These are phyloP conservation scores for Phaeotremella skinneri DNA, from an alignment of 768 basidiomycete genomes.

Conservation along the genomic window DNA sequence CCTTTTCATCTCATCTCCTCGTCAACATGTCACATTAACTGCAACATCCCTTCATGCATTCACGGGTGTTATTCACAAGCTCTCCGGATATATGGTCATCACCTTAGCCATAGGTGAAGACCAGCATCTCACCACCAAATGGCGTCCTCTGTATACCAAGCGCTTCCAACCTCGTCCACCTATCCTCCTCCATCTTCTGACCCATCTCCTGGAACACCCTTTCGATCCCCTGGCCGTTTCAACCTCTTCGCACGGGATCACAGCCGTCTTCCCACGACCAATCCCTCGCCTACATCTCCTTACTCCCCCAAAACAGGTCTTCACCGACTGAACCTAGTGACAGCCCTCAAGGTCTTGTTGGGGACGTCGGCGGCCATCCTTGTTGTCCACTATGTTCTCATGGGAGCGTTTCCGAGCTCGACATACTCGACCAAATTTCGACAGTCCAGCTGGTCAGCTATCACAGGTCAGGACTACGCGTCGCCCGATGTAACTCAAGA, in stretches of 20 bases:
- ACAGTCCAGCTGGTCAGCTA: not conserved
- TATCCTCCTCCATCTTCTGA: slow-evolving; percentile 14
- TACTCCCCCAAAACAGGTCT: not conserved
- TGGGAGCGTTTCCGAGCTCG: slow-evolving; percentile 26
- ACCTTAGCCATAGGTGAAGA: too few species aligned
- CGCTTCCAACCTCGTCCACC: slow-evolving; percentile 12
- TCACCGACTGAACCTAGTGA: not conserved
- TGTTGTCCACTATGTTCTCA: slow-evolving; percentile 19
- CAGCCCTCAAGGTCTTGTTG: slow-evolving; percentile 19
- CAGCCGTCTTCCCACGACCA: not conserved
- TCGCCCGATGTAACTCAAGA: slow-evolving; percentile 1
- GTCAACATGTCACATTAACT: too few species aligned
- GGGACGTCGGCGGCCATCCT: slow-evolving; percentile 5
- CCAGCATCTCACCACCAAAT: too few species aligned
- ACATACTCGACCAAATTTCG: slow-evolving; percentile 13
- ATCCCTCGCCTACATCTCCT: not conserved
- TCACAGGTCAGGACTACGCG: slow-evolving; percentile 2
- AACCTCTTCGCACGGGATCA: not conserved
- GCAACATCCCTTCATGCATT: too few species aligned
- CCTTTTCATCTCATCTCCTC: too few species aligned
- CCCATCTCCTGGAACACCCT: not conserved
- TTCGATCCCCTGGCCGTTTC: not conserved
- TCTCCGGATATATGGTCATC: too few species aligned
- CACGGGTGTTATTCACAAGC: too few species aligned
- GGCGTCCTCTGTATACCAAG: slow-evolving; percentile 8